phyloP scores from a whole-genome alignment of 306 rosid genomes.

The Echinosophora koreensis region DNA sequence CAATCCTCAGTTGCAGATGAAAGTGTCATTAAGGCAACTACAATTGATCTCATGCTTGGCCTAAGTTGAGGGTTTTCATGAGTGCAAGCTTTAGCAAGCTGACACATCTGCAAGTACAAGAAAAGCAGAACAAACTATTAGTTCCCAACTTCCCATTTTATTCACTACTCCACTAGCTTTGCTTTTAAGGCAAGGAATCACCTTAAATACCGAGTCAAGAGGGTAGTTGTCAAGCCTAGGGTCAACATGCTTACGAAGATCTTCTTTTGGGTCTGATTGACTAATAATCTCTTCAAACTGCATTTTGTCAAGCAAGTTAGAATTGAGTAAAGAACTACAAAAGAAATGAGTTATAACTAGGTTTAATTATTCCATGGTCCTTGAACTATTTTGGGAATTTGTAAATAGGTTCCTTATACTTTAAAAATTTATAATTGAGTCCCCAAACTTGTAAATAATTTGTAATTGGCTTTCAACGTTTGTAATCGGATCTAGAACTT shows the following conservation, averaged over 20 bases:
- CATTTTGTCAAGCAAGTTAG: constrained; percentile 41
- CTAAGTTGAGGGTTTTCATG: constrained; percentile 79
- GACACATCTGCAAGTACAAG: constrained; percentile 60
- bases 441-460: too few relatives aligned
- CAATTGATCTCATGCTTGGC: constrained; percentile 90
- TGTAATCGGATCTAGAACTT: too few relatives aligned
- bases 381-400: too few relatives aligned
- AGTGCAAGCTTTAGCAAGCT: constrained; percentile 77
- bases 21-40: constrained; percentile 75
- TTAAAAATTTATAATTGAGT: too few relatives aligned
- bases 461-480: too few relatives aligned
- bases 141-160: constrained; percentile 3
- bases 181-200: constrained; percentile 37
- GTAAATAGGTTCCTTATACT: too few relatives aligned
- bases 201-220: constrained; percentile 67
- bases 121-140: not conserved
- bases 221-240: constrained; percentile 59
- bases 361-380: too few relatives aligned
- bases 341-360: not conserved
- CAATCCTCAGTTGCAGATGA: constrained; percentile 72
- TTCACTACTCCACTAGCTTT: not conserved
- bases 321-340: constrained; percentile 7
- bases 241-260: constrained; percentile 62
- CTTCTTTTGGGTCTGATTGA: constrained; percentile 59
- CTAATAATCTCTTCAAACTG: constrained; percentile 72